Evolutionary conservation across 164 flowering plant genomes (phyloP).

Genomic region (Akebia trifoliata): DNA sequence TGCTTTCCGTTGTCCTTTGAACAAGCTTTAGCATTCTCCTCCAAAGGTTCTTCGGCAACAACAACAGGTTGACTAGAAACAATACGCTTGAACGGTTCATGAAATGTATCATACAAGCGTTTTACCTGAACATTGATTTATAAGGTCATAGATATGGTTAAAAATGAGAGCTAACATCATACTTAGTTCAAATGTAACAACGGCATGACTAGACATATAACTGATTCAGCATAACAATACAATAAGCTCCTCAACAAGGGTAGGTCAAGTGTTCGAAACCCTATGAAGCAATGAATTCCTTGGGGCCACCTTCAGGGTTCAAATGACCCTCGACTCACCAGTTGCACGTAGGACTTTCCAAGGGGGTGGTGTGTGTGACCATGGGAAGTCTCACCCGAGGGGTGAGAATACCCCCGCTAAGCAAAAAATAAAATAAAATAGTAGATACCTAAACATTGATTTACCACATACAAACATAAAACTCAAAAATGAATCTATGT

Average conservation of each 20-base stretch:
- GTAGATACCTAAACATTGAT: too few relatives aligned
- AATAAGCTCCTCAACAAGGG: neutral
- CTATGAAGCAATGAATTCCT: too few relatives aligned
- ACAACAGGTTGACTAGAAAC: constrained; percentile 34
- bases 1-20: constrained; percentile 30
- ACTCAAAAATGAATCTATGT: too few relatives aligned
- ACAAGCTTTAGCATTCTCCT: constrained; percentile 21
- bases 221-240: neutral
- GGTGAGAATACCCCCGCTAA: too few relatives aligned
- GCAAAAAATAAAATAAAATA: too few relatives aligned
- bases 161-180: neutral
- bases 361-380: too few relatives aligned
- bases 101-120: constrained; percentile 85
- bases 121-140: constrained; percentile 58
- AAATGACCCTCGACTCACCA: too few relatives aligned
- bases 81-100: constrained; percentile 86
- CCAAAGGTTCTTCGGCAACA: constrained; percentile 32
- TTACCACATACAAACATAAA: too few relatives aligned
- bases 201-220: neutral
- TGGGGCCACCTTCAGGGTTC: too few relatives aligned
- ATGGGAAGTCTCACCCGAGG: too few relatives aligned
- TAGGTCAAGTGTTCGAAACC: too few relatives aligned
- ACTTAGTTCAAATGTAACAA: neutral
- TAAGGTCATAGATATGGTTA: neutral
- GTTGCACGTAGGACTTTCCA: too few relatives aligned